Evolutionary conservation across 768 basidiomycete genomes (phyloP).

Genomic region (Russula sp.): DNA sequence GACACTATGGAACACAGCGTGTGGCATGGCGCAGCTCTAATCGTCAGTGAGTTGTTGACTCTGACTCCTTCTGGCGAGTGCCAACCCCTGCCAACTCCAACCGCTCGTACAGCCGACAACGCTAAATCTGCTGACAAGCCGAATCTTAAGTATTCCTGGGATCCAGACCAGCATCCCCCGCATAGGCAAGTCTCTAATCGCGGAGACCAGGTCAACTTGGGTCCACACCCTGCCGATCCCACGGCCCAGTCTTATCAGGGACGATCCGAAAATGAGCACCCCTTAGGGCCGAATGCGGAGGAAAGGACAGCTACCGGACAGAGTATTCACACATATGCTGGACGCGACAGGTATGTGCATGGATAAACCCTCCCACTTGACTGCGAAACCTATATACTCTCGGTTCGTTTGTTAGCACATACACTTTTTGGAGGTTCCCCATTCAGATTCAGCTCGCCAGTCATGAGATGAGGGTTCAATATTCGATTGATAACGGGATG

Average conservation of each 20-base stretch:
- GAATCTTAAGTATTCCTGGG: conserved; percentile 64
- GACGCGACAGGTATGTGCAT: conserved; percentile 42
- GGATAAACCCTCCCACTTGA: too few relatives aligned
- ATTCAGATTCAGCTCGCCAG: conserved; percentile 56
- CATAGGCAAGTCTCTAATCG: conserved; percentile 18
- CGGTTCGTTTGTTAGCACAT: conserved; percentile 46
- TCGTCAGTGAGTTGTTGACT: conserved; percentile 63
- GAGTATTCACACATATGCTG: conserved; percentile 63
- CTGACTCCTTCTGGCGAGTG: too few relatives aligned
- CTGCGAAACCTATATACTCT: not conserved
- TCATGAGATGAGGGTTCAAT: conserved; percentile 70
- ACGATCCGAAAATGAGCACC: not conserved
- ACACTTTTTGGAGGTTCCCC: conserved; percentile 92
- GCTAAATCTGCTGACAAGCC: conserved; percentile 75
- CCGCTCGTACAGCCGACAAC: conserved; percentile 52
- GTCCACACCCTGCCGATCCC: conserved; percentile 72
- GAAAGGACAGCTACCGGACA: conserved; percentile 47
- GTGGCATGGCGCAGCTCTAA: conserved; percentile 84
- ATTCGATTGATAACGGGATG: conserved; percentile 77
- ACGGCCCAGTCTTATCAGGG: conserved; percentile 37
- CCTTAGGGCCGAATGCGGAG: conserved; percentile 30
- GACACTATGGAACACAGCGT: conserved; percentile 80
- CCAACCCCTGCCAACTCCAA: not conserved
- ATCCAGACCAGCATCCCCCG: conserved; percentile 40
- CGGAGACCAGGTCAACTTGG: conserved; percentile 47